Conservation (phyloP, 192 early-diverging fungal species). For the Gigaspora rosea region DNA sequence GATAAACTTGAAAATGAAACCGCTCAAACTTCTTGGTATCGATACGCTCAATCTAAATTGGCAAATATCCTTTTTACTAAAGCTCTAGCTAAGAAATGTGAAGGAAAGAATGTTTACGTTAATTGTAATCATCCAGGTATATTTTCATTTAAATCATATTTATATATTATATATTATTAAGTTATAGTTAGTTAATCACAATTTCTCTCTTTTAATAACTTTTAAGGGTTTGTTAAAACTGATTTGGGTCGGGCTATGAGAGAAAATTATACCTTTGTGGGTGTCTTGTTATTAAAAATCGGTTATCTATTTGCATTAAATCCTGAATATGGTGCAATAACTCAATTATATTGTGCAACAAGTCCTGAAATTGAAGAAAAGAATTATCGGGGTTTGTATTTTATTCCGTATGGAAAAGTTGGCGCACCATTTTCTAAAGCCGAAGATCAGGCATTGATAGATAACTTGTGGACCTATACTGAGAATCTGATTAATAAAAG, state of each 20-base stretch:
- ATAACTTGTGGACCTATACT: constrained; percentile 37
- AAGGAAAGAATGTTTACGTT: constrained; percentile 37
- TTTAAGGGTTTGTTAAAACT: constrained; percentile 50
- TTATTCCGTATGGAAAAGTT: neutral
- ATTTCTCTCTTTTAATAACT: neutral
- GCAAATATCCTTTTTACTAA: constrained; percentile 55
- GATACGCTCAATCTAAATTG: constrained; percentile 59
- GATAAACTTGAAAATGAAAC: constrained; percentile 42
- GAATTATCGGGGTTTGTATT: constrained; percentile 37
- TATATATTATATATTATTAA: no score
- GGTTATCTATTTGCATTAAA: constrained; percentile 29
- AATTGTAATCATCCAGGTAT: constrained; percentile 56
- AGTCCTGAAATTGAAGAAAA: constrained; percentile 56
- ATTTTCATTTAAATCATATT: neutral
- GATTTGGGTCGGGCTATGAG: constrained; percentile 43
- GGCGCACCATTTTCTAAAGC: constrained; percentile 36
- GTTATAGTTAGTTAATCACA: neutral
- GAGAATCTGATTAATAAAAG: constrained; percentile 23
- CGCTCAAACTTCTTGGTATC: constrained; percentile 30
- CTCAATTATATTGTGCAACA: constrained; percentile 51
- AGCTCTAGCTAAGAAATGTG: constrained; percentile 44
- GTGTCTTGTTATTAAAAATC: constrained; percentile 26
- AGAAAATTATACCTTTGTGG: constrained; percentile 26
- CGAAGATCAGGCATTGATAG: constrained; percentile 32
- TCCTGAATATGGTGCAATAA: constrained; percentile 48